A percentile compares a stretch with the other conserved stretches of the same genome.
These are phyloP conservation scores for Tulasnella sp. DNA, from an alignment of 768 basidiomycete genomes.

Conservation along the genomic window DNA sequence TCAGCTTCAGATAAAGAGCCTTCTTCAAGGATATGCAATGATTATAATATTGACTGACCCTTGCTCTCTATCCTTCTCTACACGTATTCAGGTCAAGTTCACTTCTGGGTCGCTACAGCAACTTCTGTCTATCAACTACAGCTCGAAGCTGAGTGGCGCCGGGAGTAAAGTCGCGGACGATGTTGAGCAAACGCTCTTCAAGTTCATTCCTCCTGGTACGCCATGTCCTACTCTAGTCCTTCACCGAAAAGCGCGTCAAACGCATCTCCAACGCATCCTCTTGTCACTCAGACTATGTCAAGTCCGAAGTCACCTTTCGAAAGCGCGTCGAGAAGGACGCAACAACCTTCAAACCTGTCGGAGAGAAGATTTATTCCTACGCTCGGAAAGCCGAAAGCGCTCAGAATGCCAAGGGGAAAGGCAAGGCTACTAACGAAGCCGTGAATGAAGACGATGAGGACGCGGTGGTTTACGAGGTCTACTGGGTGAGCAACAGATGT, in stretches of 20 bases:
- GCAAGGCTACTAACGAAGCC: constrained; percentile 30
- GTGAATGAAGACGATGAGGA: constrained; percentile 42
- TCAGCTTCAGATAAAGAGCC: constrained; percentile 29
- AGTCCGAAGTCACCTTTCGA: constrained; percentile 53
- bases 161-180: constrained; percentile 58
- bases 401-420: constrained; percentile 44
- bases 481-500: constrained; percentile 67
- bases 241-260: neutral
- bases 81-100: constrained; percentile 53
- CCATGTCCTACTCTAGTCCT: neutral
- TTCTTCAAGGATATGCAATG: neutral
- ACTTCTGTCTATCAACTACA: constrained; percentile 57
- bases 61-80: too few species aligned
- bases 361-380: constrained; percentile 68
- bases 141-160: constrained; percentile 47
- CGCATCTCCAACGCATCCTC: too few species aligned
- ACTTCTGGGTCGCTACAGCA: constrained; percentile 78
- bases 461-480: constrained; percentile 74
- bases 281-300: constrained; percentile 48
- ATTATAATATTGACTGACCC: constrained; percentile 3
- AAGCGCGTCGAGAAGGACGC: constrained; percentile 68
- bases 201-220: constrained; percentile 67
- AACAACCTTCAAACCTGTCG: constrained; percentile 61
- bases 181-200: constrained; percentile 61
- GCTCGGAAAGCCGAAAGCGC: constrained; percentile 38